A percentile compares a stretch with the other conserved stretches of the same genome.
Evolutionary conservation across 2,329 filamentous ascomycete genomes (phyloP).

Genomic region (Berkeleyomyces basicola): DNA sequence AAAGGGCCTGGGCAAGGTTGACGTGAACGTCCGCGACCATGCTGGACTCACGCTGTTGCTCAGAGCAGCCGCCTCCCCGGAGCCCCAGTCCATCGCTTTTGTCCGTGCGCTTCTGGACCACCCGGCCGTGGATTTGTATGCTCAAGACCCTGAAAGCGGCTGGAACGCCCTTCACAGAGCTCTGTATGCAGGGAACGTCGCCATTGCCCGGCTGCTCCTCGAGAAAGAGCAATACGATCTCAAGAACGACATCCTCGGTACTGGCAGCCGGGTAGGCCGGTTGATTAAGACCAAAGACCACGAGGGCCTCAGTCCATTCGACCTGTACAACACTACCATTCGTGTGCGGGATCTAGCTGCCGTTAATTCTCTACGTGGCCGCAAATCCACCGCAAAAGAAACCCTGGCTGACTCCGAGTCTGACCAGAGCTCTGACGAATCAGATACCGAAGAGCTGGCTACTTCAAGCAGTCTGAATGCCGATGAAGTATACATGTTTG

Average conservation of each 20-base stretch:
- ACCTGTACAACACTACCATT: conserved; percentile 80
- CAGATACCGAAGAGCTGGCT: neutral
- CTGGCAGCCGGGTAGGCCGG: conserved; percentile 47
- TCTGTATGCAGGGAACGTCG: conserved; percentile 76
- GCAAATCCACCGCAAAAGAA: conserved; percentile 4
- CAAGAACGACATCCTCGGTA: conserved; percentile 24
- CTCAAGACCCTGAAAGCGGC: conserved; percentile 77
- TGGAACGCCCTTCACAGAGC: conserved; percentile 92
- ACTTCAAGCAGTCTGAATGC: conserved; percentile 26
- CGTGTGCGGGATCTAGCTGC: conserved; percentile 49
- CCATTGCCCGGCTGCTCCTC: conserved; percentile 68
- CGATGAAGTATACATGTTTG: conserved; percentile 84
- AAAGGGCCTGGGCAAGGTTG: conserved; percentile 37
- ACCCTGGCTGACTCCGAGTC: conserved; percentile 34
- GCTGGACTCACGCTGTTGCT: conserved; percentile 71
- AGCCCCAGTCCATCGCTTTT: conserved; percentile 53
- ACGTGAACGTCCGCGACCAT: conserved; percentile 74
- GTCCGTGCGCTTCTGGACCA: conserved; percentile 67
- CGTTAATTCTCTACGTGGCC: conserved; percentile 15
- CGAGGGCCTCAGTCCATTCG: conserved; percentile 87
- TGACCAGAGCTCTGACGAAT: conserved; percentile 21
- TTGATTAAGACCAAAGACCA: conserved; percentile 91
- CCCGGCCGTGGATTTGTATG: conserved; percentile 68
- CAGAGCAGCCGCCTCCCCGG: conserved; percentile 62
- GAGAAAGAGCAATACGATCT: conserved; percentile 47